Evolutionary conservation across 208 protist species (phyloP), one percentile per base, ranked within the genome.

Genomic region (Endotrypanum monterogeii): DNA sequence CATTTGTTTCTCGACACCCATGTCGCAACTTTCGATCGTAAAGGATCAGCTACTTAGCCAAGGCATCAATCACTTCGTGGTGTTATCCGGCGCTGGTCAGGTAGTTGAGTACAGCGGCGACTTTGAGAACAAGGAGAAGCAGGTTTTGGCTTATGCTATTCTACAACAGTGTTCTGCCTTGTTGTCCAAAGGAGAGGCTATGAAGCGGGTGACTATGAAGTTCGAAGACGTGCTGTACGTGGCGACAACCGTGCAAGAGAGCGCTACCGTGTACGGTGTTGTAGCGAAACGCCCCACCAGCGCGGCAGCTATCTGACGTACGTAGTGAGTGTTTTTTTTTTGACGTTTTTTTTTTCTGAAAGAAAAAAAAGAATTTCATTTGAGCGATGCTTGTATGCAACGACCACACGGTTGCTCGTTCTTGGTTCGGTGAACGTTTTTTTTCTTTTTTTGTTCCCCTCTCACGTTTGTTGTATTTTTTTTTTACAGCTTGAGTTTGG

Each of bases 11-110:
- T 28, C 11, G 5, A 37, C 20, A 41, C 35, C 3, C 30, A 95
- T 94, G 87, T 86, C 79, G n/a, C 84, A 92, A 71, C 41, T 90
- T 11, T 79, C 69, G 55, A 86, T 86, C 67, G 81, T 97, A 50
- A 95, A 95, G 73, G 93, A 97, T 61, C 89, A 92, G 51, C 85
- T 97, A 55, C 84, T 94, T 11, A 92, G 88, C 56, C 86, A 94
- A 57, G 88, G 89, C n/a, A 81, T 86, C 37, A 96, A 94, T 41
- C 85, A 96, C 73, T 97, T 94, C 68, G 86, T 94, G 4, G 88
- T 97, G 32, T 80, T 96, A 25, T 84, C 89, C 16, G 80, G 83
- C 8, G 67, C 82, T 8, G 90, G 93, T 2, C 76, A 88, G 18
- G 89, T 96, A 1, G 71, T 95, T 25, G 89, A 94, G 46, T 87